Evolutionary conservation across 73 alveolate genomes (phyloP), one percentile per base, ranked within the genome.

Genomic region (Blepharisma stoltei): DNA sequence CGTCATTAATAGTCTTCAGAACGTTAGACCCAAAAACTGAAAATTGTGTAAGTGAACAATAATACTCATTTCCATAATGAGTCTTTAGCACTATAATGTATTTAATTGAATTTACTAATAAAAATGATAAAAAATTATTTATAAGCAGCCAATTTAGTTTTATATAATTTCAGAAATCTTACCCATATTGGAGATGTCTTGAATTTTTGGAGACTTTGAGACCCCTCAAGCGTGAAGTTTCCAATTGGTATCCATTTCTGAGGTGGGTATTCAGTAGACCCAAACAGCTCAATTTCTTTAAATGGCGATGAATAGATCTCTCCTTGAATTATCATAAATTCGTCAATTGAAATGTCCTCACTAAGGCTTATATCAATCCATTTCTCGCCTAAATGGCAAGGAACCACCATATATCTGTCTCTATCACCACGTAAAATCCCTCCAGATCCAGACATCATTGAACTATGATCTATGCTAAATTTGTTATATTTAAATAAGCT

Each of bases 41-140:
- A 60, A 60, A 60, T 38, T 60, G 73, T 18, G 73, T 20, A 20
- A 60, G 46, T 20, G 73, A 14, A 5, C 73, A 60, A 25, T 60
- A 60, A 25, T 60, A 60, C 73, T 60, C 73, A 25, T 60, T 60
- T 60, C 73, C 48, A 60, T 60, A 60, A 25, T 60, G 73, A 25
- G n/a, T 60, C 5, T 18, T 18, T 25, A 60, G 5, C 11, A 60
- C 46, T 8, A n/a, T n/a, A n/a, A n/a, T n/a, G n/a, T n/a, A n/a
- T n/a, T n/a, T n/a, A n/a, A n/a, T n/a, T n/a, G n/a, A n/a, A n/a
- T n/a, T n/a, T n/a, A n/a, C n/a, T n/a, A n/a, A n/a, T n/a, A n/a
- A n/a, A n/a, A n/a, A n/a, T n/a, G n/a, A n/a, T n/a, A n/a, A n/a
- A n/a, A n/a, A n/a, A n/a, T n/a, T n/a, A n/a, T n/a, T n/a, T n/a